Evolutionary conservation across 108 stramenopile genomes (phyloP), one percentile per base, ranked within the genome.

Genomic region (Fistulifera solaris): DNA sequence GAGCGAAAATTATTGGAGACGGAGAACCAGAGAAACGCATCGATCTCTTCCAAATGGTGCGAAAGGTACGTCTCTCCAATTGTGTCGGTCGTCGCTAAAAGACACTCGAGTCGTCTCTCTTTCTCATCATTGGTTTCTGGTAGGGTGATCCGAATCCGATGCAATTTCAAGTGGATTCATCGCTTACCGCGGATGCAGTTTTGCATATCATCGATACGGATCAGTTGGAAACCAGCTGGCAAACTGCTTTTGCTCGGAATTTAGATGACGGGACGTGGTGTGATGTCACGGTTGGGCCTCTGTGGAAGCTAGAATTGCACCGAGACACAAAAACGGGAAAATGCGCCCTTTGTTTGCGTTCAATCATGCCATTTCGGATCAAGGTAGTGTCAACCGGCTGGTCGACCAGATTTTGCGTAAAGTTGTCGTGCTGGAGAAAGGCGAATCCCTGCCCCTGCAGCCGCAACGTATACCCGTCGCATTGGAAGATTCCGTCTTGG

Each of bases 311-410:
- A 40, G 78, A 83, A 44, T 45, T 81, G 39, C 76, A 83, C 57
- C 70, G 83, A 28, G 56, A 62, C 16, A 40, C 58, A 17, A 67
- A 56, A 14, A 55, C 55, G 28, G 38, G 42, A 10, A 72, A 68
- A 0, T 82, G 80, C 44, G 90, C 84, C 13, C 24, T 93, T 26
- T 93, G 16, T 85, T 88, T 58, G 67, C 80, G 10, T 80, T 83
- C 52, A 93, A 93, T 59, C 90, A 93, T 56, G 82, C 82, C 52
- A 85, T 93, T 52, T 83, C 80, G 13, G 90, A 93, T 61, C 90
- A 93, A 58, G 66, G 72, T 22, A 73, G 74, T 27, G 85, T 75
- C 19, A 83, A 81, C 61, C 58, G 81, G n/a, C 62, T 88, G 16
- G 65, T 72, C 44, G 86, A 86, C 65, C 84, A 88, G 59, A 62